Conservation (phyloP, 2,329 filamentous ascomycete genomes). For the Fusarium coicis region DNA sequence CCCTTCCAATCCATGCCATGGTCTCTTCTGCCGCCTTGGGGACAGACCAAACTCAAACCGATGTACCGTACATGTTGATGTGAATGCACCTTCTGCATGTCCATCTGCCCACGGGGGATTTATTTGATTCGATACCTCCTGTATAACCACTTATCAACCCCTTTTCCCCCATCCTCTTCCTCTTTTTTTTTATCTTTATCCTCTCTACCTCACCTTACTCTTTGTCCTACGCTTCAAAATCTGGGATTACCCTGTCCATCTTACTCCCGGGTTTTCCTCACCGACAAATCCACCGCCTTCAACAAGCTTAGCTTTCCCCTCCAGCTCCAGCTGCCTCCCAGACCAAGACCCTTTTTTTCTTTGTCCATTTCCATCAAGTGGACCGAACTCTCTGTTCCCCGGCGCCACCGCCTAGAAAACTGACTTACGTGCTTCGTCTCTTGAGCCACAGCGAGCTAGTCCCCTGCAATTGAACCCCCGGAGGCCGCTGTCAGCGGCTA, state of each 20-base stretch:
- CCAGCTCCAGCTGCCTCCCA: constrained; percentile 2
- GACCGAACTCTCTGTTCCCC: constrained; percentile 26
- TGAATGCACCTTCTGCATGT: not conserved
- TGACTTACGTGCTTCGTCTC: constrained; percentile 1
- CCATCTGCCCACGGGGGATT: constrained; percentile 9
- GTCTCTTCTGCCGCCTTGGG: constrained; percentile 21
- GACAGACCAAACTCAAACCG: constrained; percentile 2
- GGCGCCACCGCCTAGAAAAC: constrained; percentile 31
- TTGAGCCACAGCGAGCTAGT: constrained; percentile 24
- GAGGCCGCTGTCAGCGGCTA: constrained; percentile 40
- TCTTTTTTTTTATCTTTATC: not conserved
- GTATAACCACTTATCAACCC: constrained; percentile 11
- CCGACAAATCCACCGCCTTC: constrained; percentile 41
- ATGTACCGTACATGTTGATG: not conserved
- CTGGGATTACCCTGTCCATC: constrained; percentile 29
- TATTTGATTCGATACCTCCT: not conserved
- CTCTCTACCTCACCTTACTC: not conserved
- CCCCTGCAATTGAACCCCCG: constrained; percentile 16
- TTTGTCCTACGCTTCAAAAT: not conserved
- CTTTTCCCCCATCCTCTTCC: not conserved
- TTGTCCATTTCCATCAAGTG: not conserved
- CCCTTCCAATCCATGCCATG: constrained; percentile 4
- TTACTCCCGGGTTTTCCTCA: constrained; percentile 32
- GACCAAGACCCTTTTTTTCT: constrained; percentile 11
- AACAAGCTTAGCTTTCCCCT: not conserved